Conservation (phyloP, 306 rosid species). For the Pterocarpus macrocarpus region DNA sequence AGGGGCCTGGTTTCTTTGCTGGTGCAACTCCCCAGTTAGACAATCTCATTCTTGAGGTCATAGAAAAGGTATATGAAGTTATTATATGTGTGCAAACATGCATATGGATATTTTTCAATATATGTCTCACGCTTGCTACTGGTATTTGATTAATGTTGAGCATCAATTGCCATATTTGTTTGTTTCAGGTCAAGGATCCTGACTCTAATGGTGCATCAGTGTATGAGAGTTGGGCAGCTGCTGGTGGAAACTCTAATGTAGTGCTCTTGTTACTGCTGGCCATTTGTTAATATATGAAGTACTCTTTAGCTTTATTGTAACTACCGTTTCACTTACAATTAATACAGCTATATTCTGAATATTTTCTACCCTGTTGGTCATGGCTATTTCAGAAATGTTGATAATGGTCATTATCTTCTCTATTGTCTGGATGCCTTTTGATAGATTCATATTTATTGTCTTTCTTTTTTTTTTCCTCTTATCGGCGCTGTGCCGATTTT, state of each 20-base stretch:
- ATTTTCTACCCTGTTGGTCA: too few species aligned
- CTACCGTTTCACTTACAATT: too few species aligned
- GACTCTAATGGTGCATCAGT: conserved; percentile 66
- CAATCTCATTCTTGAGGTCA: conserved; percentile 78
- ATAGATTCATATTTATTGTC: too few species aligned
- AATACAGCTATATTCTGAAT: too few species aligned
- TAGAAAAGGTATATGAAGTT: conserved; percentile 62
- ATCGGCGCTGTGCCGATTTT: too few species aligned
- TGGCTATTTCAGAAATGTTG: too few species aligned
- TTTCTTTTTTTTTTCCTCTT: too few species aligned
- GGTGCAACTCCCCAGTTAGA: conserved; percentile 96
- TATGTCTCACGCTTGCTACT: conserved; percentile 23
- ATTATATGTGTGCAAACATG: neutral
- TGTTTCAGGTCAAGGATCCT: conserved; percentile 89
- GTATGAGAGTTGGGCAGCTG: conserved; percentile 64
- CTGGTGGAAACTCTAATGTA: conserved; percentile 59
- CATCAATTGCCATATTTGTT: conserved; percentile 32
- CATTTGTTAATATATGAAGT: too few species aligned
- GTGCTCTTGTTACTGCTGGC: conserved; percentile 39
- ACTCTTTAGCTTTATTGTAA: too few species aligned
- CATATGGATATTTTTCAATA: neutral
- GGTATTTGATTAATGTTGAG: conserved; percentile 36
- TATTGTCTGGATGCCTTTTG: too few species aligned
- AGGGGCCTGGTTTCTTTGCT: conserved; percentile 87
- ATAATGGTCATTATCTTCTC: too few species aligned